Base-by-base conservation (phyloP, 257 asterid species). In the Anisodus acutangulus region DNA sequence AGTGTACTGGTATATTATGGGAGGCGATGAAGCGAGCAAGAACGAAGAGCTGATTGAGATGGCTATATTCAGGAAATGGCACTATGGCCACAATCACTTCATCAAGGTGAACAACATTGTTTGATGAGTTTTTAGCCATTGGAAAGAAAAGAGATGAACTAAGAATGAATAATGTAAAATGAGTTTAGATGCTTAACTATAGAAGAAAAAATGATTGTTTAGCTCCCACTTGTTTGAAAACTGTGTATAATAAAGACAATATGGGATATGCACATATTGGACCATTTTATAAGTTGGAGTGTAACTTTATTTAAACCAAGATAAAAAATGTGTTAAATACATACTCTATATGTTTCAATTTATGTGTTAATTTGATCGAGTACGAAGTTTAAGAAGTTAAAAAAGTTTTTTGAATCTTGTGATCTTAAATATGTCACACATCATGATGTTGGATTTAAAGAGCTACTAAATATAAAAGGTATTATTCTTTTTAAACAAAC, bases 21-120 rank as follows among this genome's bases (percentile, higher is more conserved):
- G 63, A 76, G 0, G 81, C 26, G 15, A 76, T 76, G 47, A 76
- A 76, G 6, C 47, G 26, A 51, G 26, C 47, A 76, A 76, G 47
- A 51, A 76, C 2, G 45, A 26, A 76, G 26, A 76, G 81, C 12
- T 74, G 81, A 6, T 74, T 74, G 11, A 74, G 81, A 49, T 74
- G 81, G 45, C 81, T 74, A 22, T 5, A 74, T 5, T 74, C 45
- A 49, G 62, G 81, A 22, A 74, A 74, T 74, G 81, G 62, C 6
- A 74, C 62, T 43, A 74, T 74, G 7, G 81, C 62, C 6, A 74
- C 81, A 47, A 22, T 49, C 43, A 74, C 62, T 49, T 74, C 81
- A 74, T 74, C 17, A 19, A 72, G 80, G 19, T 26, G 81, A 51
- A 6, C 63, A 6, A 12, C n/a, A 2, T 51, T 76, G 47, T 76